phyloP scores from a whole-genome alignment of 2,329 filamentous ascomycete genomes.

The Amylocarpus encephaloides region DNA sequence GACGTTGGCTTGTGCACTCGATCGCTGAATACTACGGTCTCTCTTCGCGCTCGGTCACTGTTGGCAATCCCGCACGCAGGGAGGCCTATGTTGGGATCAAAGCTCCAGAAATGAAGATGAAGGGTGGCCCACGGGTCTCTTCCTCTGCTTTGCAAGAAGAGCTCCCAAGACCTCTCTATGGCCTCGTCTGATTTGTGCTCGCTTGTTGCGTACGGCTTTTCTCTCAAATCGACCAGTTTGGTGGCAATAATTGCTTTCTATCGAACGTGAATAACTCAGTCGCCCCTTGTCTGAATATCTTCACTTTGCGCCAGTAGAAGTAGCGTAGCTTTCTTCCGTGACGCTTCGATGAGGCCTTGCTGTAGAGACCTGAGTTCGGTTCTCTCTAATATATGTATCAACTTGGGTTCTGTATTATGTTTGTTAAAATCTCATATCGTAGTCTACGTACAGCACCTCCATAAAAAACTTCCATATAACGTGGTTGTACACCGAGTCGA shows the following conservation, averaged over 20 bases:
- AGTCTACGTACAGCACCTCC: too few relatives aligned
- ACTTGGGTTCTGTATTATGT: too few relatives aligned
- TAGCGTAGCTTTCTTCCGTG: too few relatives aligned
- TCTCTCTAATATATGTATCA: background rate
- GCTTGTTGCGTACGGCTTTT: background rate
- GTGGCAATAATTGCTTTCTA: background rate
- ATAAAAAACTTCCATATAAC: too few relatives aligned
- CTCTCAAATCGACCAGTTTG: background rate
- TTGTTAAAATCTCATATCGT: too few relatives aligned
- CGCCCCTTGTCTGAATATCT: background rate
- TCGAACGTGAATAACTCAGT: background rate
- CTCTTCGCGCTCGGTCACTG: slow-evolving; percentile 44
- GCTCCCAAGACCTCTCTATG: slow-evolving; percentile 22
- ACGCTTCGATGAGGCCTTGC: too few relatives aligned
- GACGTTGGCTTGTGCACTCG: slow-evolving; percentile 87
- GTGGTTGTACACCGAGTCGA: too few relatives aligned
- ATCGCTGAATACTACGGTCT: slow-evolving; percentile 80
- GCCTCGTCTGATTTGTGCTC: slow-evolving; percentile 9
- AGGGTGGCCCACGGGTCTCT: slow-evolving; percentile 16
- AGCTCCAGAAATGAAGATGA: slow-evolving; percentile 8
- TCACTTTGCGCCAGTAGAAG: background rate
- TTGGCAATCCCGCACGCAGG: slow-evolving; percentile 62
- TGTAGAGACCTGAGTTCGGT: background rate
- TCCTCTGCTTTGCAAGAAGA: slow-evolving; percentile 16
- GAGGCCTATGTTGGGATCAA: slow-evolving; percentile 70